A percentile compares a stretch with the other conserved stretches of the same genome.
phyloP scores from a whole-genome alignment of 352 stramenopile genomes.

The Pythium volutum region DNA sequence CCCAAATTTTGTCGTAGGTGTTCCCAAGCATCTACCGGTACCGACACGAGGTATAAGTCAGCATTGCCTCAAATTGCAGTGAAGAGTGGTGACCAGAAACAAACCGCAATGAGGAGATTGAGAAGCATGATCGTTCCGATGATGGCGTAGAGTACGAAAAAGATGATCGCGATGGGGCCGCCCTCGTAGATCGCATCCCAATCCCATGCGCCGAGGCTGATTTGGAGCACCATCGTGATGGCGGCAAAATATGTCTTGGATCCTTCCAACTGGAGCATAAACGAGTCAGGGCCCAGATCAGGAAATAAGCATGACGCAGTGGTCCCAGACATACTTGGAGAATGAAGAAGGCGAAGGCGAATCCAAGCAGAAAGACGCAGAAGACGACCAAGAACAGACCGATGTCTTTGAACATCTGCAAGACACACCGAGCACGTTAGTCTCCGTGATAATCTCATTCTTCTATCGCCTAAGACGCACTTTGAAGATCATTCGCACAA shows the following conservation, averaged over 20 bases:
- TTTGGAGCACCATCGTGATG: constrained; percentile 60
- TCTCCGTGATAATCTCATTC: neutral
- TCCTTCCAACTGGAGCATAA: constrained; percentile 49
- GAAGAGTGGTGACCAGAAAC: neutral
- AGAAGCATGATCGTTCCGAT: constrained; percentile 84
- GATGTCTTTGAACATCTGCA: constrained; percentile 82
- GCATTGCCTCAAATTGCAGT: neutral
- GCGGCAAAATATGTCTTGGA: constrained; percentile 60
- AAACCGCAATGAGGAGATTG: constrained; percentile 73
- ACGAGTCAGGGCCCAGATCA: neutral
- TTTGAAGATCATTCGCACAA: constrained; percentile 87
- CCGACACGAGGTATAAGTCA: neutral
- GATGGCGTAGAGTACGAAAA: constrained; percentile 72
- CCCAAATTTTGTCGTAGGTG: constrained; percentile 85
- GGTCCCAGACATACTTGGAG: constrained; percentile 73
- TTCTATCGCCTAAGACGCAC: constrained; percentile 20
- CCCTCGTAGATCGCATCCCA: constrained; percentile 73
- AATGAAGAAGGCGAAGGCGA: constrained; percentile 81
- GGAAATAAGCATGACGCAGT: neutral
- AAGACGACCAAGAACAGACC: constrained; percentile 74
- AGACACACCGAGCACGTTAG: neutral
- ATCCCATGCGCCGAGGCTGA: constrained; percentile 74
- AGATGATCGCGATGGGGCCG: constrained; percentile 55
- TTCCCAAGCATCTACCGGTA: constrained; percentile 75
- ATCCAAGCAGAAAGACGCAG: constrained; percentile 65